phyloP scores from a whole-genome alignment of 2,329 filamentous ascomycete species.

The Blastomyces emzantsi region DNA sequence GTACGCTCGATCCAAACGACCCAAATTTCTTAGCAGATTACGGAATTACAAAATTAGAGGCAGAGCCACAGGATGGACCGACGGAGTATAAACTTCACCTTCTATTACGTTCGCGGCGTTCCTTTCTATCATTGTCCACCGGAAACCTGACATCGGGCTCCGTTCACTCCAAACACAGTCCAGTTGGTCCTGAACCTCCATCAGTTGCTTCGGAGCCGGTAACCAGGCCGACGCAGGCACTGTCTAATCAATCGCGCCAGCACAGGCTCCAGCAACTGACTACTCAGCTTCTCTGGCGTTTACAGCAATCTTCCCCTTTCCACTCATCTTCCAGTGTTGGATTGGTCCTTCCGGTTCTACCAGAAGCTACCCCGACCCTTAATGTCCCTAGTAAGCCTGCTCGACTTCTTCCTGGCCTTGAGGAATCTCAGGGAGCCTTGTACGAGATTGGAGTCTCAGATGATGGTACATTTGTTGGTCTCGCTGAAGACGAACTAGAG shows the following conservation, averaged over 20 bases:
- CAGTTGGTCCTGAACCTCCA: constrained; percentile 18
- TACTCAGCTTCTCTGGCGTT: constrained; percentile 85
- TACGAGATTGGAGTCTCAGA: constrained; percentile 97
- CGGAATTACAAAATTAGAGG: constrained; percentile 65
- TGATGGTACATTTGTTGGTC: constrained; percentile 79
- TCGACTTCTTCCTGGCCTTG: constrained; percentile 61
- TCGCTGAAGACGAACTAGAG: constrained; percentile 83
- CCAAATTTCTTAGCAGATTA: constrained; percentile 44
- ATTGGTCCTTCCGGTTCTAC: constrained; percentile 64
- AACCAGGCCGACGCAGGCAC: constrained; percentile 33
- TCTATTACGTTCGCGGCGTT: constrained; percentile 66
- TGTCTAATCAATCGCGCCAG: constrained; percentile 63
- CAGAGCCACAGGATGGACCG: constrained; percentile 88
- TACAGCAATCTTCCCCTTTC: constrained; percentile 90
- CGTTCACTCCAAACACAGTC: constrained; percentile 35
- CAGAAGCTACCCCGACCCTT: constrained; percentile 53
- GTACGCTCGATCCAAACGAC: constrained; percentile 34
- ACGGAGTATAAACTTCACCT: constrained; percentile 96
- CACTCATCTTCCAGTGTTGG: constrained; percentile 72
- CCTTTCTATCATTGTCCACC: constrained; percentile 65
- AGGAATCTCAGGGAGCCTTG: constrained; percentile 84
- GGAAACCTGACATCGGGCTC: constrained; percentile 45
- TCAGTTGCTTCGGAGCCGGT: constrained; percentile 26
- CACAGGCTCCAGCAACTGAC: constrained; percentile 83
- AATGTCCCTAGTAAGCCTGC: constrained; percentile 46